Base-by-base conservation (phyloP, 164 flowering plant genomes). In the Taxillus chinensis region DNA sequence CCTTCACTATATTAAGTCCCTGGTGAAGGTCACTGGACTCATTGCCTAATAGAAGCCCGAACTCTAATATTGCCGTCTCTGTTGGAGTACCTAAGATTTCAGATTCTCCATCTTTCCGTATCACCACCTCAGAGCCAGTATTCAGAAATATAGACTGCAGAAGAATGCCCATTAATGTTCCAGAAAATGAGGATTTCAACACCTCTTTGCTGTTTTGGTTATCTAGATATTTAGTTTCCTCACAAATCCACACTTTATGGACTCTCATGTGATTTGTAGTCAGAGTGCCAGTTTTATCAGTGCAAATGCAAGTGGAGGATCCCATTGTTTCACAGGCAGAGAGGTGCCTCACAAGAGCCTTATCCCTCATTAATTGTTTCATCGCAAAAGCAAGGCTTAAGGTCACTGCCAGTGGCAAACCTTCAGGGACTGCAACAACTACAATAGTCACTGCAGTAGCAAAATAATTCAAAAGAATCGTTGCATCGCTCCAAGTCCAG, bases 291-390 rank as follows among this genome's bases (percentile, higher is more conserved):
- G 90, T 85, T 62, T 87, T 87, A 51, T 87, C 90, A 0, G 86
- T 83, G 65, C 90, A 87, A 56, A 87, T 85, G 67, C 83, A 72
- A 53, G 62, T 80, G 27, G 83, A 87, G n/a, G 95, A 88, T 39
- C 92, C 95, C 95, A 88, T 88, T 8, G 95, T 88, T 67, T 86
- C 95, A 57, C 89, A 84, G 1, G 92, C 86, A 41, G 88, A 74
- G 8, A 84, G 80, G 70, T 83, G 86, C 63, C 88, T 56, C 55
- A 80, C 79, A 9, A 84, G 75, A 3, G 89, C 92, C 73, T 70
- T 82, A 68, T 66, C 86, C 64, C 64, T 72, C 89, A 84, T 80
- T 39, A 84, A 40, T 55, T 78, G 73, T 70, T 80, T 82, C 86
- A 80, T 82, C 14, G 86, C 84, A 74, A 78, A 84, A 4, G 89